A percentile compares a stretch with the other conserved stretches of the same genome.
These are phyloP conservation scores for Populus simonii DNA, from an alignment of 345 rosid species.

Conservation along the genomic window DNA sequence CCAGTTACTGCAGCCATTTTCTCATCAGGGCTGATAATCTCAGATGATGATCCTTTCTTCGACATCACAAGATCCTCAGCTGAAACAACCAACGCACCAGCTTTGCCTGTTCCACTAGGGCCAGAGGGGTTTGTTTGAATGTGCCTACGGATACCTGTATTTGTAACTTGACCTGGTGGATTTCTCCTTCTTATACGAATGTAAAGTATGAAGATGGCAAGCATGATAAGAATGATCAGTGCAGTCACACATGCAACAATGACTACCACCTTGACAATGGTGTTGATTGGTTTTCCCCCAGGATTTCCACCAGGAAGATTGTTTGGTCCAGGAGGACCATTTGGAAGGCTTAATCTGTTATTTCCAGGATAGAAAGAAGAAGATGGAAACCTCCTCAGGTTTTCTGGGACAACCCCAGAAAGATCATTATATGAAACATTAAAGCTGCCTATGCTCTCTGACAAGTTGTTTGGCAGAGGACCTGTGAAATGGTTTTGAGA, in stretches of 20 bases:
- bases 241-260: slow-evolving; percentile 73
- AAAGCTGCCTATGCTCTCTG: slow-evolving; percentile 54
- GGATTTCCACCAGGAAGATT: slow-evolving; percentile 38
- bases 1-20: slow-evolving; percentile 62
- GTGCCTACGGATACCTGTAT: slow-evolving; percentile 43
- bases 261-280: slow-evolving; percentile 61
- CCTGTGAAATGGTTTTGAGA: slow-evolving; percentile 80
- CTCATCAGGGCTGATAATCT: slow-evolving; percentile 70
- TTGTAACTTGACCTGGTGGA: slow-evolving; percentile 40
- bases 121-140: slow-evolving; percentile 53
- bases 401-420: slow-evolving; percentile 88
- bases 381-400: slow-evolving; percentile 61
- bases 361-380: slow-evolving; percentile 93
- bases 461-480: slow-evolving; percentile 67
- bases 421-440: slow-evolving; percentile 84
- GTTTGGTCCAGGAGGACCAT: slow-evolving; percentile 43
- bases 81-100: slow-evolving; percentile 68
- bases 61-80: slow-evolving; percentile 80
- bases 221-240: slow-evolving; percentile 61
- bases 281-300: slow-evolving; percentile 48
- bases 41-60: slow-evolving; percentile 80
- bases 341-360: slow-evolving; percentile 50
- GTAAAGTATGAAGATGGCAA: slow-evolving; percentile 66
- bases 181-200: slow-evolving; percentile 56
- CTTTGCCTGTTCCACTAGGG: slow-evolving; percentile 41